phyloP scores from a whole-genome alignment of 805 yeast species.

The Cyberlindnera lachancei region DNA sequence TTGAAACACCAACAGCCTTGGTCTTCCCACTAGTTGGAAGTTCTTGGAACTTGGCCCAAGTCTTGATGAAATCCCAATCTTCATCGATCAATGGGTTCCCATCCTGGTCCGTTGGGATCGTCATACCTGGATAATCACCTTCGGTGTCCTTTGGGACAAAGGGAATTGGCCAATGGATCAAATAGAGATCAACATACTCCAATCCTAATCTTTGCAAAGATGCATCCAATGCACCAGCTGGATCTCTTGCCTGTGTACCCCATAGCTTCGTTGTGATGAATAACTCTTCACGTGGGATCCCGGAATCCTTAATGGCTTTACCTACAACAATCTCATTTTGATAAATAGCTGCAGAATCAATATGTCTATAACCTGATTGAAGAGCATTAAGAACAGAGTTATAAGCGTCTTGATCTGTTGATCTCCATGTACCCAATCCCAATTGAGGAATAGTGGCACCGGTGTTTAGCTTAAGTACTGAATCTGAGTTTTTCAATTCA shows the following conservation, averaged over 20 bases:
- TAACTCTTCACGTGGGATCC: conserved; percentile 54
- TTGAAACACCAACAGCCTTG: conserved; percentile 16
- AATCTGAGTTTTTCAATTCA: neutral
- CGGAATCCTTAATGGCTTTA: conserved; percentile 44
- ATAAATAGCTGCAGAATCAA: conserved; percentile 54
- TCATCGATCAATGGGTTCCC: conserved; percentile 40
- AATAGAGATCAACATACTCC: conserved; percentile 70
- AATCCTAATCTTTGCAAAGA: conserved; percentile 56
- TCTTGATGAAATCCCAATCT: conserved; percentile 42
- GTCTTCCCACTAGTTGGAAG: conserved; percentile 6
- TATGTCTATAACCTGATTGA: conserved; percentile 46
- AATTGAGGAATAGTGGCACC: conserved; percentile 46
- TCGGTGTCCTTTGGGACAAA: conserved; percentile 25
- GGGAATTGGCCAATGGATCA: conserved; percentile 77
- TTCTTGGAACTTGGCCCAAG: conserved; percentile 15
- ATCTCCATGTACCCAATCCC: conserved; percentile 42
- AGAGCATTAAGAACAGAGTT: conserved; percentile 11
- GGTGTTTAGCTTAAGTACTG: conserved; percentile 30
- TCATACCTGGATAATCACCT: conserved; percentile 2
- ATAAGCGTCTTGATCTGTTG: conserved; percentile 25
- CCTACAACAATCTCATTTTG: conserved; percentile 47
- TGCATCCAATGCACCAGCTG: conserved; percentile 43
- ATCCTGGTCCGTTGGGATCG: conserved; percentile 39
- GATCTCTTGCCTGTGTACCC: conserved; percentile 35
- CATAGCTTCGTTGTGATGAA: conserved; percentile 69